phyloP scores from a whole-genome alignment of 2,329 filamentous ascomycete species.

The Macroventuria anomochaeta region DNA sequence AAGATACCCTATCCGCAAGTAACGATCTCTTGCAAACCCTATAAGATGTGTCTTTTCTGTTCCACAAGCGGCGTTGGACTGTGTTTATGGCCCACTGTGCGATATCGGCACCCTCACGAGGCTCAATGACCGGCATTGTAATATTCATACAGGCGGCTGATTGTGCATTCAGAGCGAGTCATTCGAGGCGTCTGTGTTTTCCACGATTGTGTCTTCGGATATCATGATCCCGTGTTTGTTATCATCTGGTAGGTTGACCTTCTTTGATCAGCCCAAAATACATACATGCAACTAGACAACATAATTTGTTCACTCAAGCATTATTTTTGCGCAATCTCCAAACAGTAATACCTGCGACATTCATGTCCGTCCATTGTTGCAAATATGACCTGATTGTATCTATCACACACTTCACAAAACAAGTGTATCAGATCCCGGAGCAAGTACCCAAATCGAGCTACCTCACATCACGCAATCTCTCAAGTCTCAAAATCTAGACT shows the following conservation, averaged over 20 bases:
- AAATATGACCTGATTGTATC: neutral
- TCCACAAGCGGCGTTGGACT: constrained; percentile 4
- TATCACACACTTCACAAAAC: neutral
- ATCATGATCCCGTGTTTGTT: constrained; percentile 6
- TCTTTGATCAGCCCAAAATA: constrained; percentile 8
- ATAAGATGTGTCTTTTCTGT: constrained; percentile 3
- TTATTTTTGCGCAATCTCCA: neutral
- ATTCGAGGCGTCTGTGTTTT: constrained; percentile 3
- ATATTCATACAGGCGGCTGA: constrained; percentile 2
- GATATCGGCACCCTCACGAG: constrained; percentile 7
- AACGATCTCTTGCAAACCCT: constrained; percentile 10
- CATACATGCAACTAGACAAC: constrained; percentile 13
- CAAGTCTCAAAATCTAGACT: constrained; percentile 6
- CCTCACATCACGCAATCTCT: constrained; percentile 14
- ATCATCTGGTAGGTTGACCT: constrained; percentile 14
- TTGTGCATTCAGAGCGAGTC: constrained; percentile 17
- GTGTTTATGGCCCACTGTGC: neutral
- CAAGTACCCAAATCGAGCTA: constrained; percentile 9
- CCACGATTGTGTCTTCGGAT: constrained; percentile 6
- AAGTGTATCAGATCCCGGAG: constrained; percentile 9
- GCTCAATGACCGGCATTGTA: constrained; percentile 8
- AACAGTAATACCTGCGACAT: constrained; percentile 1
- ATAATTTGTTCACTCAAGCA: constrained; percentile 3
- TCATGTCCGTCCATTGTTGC: neutral
- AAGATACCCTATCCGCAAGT: constrained; percentile 17